Evolutionary conservation across 2,329 filamentous ascomycete species (phyloP).

Genomic region (Amylocarpus encephaloides): DNA sequence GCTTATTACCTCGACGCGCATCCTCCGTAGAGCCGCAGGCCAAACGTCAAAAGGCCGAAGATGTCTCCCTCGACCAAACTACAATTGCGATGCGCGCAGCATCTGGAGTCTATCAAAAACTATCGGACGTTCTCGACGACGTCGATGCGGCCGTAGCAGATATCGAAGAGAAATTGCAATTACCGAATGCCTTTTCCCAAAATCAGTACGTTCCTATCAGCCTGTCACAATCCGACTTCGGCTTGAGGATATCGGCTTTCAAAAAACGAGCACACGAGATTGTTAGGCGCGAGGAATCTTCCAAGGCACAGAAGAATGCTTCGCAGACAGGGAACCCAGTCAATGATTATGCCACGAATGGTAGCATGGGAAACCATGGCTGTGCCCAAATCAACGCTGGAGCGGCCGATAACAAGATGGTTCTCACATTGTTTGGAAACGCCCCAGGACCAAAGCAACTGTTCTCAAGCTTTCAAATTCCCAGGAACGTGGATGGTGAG

Average conservation of each 20-base stretch:
- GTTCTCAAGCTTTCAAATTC: conserved; percentile 75
- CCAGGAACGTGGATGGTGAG: conserved; percentile 33
- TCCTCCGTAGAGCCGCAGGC: conserved; percentile 46
- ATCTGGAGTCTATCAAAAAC: conserved; percentile 46
- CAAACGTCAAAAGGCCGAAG: conserved; percentile 55
- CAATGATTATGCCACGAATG: conserved; percentile 15
- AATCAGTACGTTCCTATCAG: conserved; percentile 23
- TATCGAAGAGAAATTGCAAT: conserved; percentile 43
- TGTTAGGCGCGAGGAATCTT: conserved; percentile 53
- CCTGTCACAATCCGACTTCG: conserved; percentile 20
- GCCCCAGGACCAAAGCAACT: conserved; percentile 69
- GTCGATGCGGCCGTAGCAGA: conserved; percentile 43
- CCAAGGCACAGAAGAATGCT: conserved; percentile 37
- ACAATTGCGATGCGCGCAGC: conserved; percentile 35
- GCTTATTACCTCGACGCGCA: conserved; percentile 41
- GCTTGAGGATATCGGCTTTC: conserved; percentile 37
- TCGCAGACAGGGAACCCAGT: conserved; percentile 23
- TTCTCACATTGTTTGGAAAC: conserved; percentile 72
- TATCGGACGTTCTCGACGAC: conserved; percentile 61
- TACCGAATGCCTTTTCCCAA: conserved; percentile 27
- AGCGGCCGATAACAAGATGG: conserved; percentile 45
- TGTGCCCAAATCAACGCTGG: conserved; percentile 31
- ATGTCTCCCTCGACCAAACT: conserved; percentile 35
- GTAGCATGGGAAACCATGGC: conserved; percentile 13
- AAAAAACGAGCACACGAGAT: conserved; percentile 57